phyloP scores from a whole-genome alignment of 176 grass and related monocot genomes.

The Elymus sibiricus region DNA sequence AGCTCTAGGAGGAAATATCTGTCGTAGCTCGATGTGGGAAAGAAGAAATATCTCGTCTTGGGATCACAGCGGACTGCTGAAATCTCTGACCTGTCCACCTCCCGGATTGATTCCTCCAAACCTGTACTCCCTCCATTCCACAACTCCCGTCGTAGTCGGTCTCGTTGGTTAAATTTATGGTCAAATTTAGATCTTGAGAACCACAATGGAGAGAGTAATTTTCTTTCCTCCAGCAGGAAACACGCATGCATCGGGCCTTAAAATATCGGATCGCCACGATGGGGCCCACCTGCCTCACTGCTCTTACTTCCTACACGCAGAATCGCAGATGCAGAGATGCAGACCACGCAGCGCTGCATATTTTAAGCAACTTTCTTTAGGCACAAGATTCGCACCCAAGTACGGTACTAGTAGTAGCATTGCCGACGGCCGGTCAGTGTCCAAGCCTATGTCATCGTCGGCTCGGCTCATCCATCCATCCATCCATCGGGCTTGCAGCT shows the following conservation, averaged over 20 bases:
- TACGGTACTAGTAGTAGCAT: too few relatives aligned
- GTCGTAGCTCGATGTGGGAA: too few relatives aligned
- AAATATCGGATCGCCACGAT: neutral
- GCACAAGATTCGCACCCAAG: neutral
- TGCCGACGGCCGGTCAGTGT: neutral
- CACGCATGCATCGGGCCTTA: too few relatives aligned
- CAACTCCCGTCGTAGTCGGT: too few relatives aligned
- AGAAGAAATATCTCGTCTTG: neutral
- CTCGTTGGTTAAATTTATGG: too few relatives aligned
- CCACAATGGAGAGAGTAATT: too few relatives aligned
- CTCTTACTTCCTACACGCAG: neutral
- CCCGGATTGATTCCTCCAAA: neutral
- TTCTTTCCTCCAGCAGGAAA: neutral
- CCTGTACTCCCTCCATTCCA: too few relatives aligned
- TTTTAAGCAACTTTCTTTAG: neutral
- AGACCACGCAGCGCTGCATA: neutral
- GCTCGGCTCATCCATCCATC: neutral
- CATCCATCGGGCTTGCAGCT: constrained; percentile 9
- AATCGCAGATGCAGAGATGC: neutral
- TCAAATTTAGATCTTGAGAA: too few relatives aligned
- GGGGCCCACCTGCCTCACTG: neutral
- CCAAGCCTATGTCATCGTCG: constrained; percentile 9
- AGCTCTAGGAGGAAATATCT: too few relatives aligned
- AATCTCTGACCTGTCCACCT: neutral
- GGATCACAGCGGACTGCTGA: neutral